Conservation (phyloP, 441 rosid species). For the Corymbia citriodora region DNA sequence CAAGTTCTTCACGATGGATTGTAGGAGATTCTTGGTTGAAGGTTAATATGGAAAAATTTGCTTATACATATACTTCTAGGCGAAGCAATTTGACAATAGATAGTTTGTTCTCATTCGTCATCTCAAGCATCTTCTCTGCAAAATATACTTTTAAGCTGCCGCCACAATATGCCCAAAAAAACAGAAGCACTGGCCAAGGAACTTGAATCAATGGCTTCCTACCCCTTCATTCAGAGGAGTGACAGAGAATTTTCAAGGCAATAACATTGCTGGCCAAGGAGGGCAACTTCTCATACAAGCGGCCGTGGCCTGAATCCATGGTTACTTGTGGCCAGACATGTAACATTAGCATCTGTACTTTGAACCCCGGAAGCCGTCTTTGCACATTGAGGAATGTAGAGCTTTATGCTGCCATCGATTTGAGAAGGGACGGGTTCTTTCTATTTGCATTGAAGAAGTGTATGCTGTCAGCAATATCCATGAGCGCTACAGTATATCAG, state of each 20-base stretch:
- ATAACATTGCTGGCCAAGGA: not conserved
- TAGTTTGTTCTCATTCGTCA: not conserved
- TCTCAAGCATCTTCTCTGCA: not conserved
- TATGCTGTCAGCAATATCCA: too few relatives aligned
- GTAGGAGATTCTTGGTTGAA: not conserved
- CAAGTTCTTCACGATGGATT: not conserved
- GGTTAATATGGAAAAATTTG: not conserved
- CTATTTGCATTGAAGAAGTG: too few relatives aligned
- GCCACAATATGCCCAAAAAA: not conserved
- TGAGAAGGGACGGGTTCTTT: too few relatives aligned
- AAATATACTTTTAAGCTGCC: not conserved
- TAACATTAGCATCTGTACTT: not conserved
- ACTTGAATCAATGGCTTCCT: not conserved
- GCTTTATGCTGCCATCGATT: too few relatives aligned
- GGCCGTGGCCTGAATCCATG: not conserved
- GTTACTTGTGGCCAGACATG: not conserved
- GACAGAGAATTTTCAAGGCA: not conserved
- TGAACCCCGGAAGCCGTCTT: too few relatives aligned
- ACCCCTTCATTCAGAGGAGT: not conserved
- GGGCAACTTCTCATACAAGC: not conserved
- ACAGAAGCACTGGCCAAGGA: not conserved
- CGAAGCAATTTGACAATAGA: not conserved
- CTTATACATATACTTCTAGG: not conserved
- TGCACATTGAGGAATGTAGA: too few relatives aligned
- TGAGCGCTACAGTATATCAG: too few relatives aligned